Percentiles rank a stretch among this genome's conserved stretches.
Conservation (phyloP, 2,329 filamentous ascomycete species). For the Arthrobotrys sphaeroides region DNA sequence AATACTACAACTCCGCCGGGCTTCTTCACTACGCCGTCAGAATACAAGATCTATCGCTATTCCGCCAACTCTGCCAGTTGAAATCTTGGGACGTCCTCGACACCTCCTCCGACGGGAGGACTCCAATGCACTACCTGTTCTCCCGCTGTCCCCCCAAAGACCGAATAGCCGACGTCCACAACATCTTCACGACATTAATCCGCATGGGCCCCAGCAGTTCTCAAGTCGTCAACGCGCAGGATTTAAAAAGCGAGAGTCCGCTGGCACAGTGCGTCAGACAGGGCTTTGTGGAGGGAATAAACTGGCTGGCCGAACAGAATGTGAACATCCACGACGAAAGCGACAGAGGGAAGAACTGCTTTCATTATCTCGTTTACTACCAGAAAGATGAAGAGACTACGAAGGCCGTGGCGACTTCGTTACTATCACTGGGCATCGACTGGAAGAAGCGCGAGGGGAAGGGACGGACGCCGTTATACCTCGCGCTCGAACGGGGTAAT, state of each 20-base stretch:
- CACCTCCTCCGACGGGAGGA: not conserved
- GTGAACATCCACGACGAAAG: constrained; percentile 4
- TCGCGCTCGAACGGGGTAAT: not conserved
- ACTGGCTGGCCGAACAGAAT: not conserved
- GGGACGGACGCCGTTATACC: not conserved
- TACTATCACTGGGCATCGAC: not conserved
- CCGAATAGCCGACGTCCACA: not conserved
- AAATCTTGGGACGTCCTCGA: constrained; percentile 3
- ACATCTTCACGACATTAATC: constrained; percentile 6
- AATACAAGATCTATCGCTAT: constrained; percentile 7
- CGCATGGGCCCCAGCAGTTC: not conserved
- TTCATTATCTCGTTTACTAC: not conserved
- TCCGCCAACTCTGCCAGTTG: constrained; percentile 9
- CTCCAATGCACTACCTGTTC: constrained; percentile 15
- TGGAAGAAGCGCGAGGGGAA: constrained; percentile 11
- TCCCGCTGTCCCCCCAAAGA: not conserved
- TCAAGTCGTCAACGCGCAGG: constrained; percentile 14
- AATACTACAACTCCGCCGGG: not conserved
- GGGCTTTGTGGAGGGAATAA: not conserved
- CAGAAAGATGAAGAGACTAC: not conserved
- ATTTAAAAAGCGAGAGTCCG: not conserved
- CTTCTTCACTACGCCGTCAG: not conserved
- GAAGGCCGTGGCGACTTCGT: not conserved
- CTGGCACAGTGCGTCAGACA: not conserved
- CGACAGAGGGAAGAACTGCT: not conserved